Percentiles rank a stretch among this genome's conserved stretches.
These are phyloP conservation scores for Botryotinia calthae DNA, from an alignment of 2,329 filamentous ascomycete species.

Conservation along the genomic window DNA sequence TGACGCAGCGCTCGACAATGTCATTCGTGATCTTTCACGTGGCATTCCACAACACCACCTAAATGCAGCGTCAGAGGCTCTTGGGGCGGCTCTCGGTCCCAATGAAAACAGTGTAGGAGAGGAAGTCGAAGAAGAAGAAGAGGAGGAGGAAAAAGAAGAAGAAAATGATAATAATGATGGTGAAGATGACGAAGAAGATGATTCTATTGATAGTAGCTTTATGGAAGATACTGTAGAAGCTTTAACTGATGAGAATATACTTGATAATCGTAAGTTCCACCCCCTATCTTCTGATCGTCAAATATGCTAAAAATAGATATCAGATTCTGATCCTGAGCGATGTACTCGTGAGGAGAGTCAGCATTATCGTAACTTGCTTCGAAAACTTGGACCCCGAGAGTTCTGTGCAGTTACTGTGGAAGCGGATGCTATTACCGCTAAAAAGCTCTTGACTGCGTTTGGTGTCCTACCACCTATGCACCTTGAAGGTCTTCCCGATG, in stretches of 20 bases:
- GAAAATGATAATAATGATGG: slow-evolving; percentile 29
- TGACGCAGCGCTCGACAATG: background rate
- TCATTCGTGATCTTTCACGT: slow-evolving; percentile 12
- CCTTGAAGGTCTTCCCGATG: slow-evolving; percentile 69
- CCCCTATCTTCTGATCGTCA: background rate
- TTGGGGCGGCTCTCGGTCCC: background rate
- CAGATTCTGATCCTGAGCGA: slow-evolving; percentile 30
- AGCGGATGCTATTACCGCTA: slow-evolving; percentile 67
- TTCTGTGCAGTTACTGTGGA: slow-evolving; percentile 74
- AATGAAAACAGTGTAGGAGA: slow-evolving; percentile 2
- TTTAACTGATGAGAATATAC: slow-evolving; percentile 47
- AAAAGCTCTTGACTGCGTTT: slow-evolving; percentile 85
- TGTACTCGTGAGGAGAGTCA: slow-evolving; percentile 69
- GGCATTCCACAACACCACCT: slow-evolving; percentile 11
- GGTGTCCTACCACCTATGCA: slow-evolving; percentile 71
- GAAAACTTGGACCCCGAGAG: slow-evolving; percentile 70
- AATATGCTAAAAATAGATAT: slow-evolving; percentile 30
- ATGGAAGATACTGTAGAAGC: slow-evolving; percentile 48
- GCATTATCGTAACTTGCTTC: slow-evolving; percentile 67
- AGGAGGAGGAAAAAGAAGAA: background rate
- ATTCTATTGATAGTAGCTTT: slow-evolving; percentile 44
- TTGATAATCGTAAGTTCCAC: slow-evolving; percentile 41
- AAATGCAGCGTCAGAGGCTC: slow-evolving; percentile 1
- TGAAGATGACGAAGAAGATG: slow-evolving; percentile 32
- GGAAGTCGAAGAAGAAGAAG: background rate